Percentiles rank a stretch among this genome's conserved stretches.
Evolutionary conservation across 1,139 yeast genomes (phyloP).

Genomic region (Yamadazyma pseudoaaseri): DNA sequence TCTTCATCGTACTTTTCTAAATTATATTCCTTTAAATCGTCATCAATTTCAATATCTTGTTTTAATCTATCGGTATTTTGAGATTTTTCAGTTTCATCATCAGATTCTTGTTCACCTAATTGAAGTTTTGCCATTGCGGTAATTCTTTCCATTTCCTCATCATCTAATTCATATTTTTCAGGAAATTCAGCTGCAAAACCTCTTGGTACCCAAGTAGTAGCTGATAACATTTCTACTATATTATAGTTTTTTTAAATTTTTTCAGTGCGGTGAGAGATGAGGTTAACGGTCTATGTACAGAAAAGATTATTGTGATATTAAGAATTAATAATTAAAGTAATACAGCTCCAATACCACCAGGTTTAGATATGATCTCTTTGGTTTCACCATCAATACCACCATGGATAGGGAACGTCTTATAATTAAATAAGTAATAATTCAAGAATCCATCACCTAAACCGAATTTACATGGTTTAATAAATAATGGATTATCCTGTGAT

Average conservation of each 20-base stretch:
- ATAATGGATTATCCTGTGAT: conserved; percentile 82
- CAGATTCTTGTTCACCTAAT: conserved; percentile 69
- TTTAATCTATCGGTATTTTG: conserved; percentile 25
- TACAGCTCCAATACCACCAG: conserved; percentile 89
- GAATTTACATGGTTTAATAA: conserved; percentile 79
- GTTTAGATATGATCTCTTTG: conserved; percentile 50
- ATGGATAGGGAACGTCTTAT: conserved; percentile 72
- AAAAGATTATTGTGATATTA: not conserved
- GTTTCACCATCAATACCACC: conserved; percentile 69
- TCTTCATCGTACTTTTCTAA: conserved; percentile 80
- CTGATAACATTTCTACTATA: conserved; percentile 65
- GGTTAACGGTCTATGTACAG: conserved; percentile 1
- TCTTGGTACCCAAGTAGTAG: conserved; percentile 94
- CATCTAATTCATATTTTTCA: conserved; percentile 81
- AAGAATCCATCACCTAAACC: conserved; percentile 93
- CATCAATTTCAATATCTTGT: conserved; percentile 64
- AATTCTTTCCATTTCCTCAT: conserved; percentile 90
- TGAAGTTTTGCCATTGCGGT: conserved; percentile 82
- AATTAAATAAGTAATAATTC: conserved; percentile 89
- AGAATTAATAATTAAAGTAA: conserved; percentile 65
- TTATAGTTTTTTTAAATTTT: conserved; percentile 4
- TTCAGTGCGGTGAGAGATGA: conserved; percentile 7
- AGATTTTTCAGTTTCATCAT: conserved; percentile 37
- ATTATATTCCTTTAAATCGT: conserved; percentile 84
- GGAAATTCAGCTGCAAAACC: conserved; percentile 96